These are phyloP conservation scores for Phanerochaete sordida DNA, from an alignment of 768 basidiomycete species.

Conservation along the genomic window DNA sequence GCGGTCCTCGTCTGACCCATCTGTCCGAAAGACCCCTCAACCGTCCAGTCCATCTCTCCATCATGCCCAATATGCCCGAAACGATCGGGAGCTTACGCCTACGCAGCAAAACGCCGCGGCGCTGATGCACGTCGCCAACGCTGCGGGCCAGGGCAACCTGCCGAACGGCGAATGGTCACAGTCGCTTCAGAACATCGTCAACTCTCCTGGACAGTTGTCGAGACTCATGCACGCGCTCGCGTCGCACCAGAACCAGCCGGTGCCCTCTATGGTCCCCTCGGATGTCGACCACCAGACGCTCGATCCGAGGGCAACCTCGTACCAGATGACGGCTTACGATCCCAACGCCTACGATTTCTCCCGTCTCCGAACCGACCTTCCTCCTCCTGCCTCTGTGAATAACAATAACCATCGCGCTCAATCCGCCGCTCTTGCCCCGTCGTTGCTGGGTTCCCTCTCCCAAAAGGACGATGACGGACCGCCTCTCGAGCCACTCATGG, in stretches of 20 bases:
- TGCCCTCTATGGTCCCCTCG: slow-evolving; percentile 5
- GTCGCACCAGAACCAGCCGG: slow-evolving; percentile 15
- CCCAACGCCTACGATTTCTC: slow-evolving; percentile 11
- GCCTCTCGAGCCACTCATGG: slow-evolving; percentile 28
- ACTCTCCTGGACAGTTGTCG: slow-evolving; percentile 53
- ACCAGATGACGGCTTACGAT: slow-evolving; percentile 13
- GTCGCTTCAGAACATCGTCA: slow-evolving; percentile 47
- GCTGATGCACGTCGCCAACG: neutral
- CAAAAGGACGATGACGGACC: slow-evolving; percentile 25
- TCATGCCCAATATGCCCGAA: neutral
- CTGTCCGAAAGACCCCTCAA: neutral
- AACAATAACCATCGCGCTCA: neutral
- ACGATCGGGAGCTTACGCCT: neutral
- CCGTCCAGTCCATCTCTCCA: neutral
- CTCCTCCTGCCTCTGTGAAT: slow-evolving; percentile 17
- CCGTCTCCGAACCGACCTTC: slow-evolving; percentile 15
- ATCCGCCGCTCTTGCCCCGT: slow-evolving; percentile 14
- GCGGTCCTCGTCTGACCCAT: neutral
- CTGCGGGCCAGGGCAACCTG: neutral
- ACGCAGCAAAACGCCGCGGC: neutral
- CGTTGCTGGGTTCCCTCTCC: slow-evolving; percentile 20
- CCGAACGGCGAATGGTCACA: slow-evolving; percentile 13
- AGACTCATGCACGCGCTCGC: slow-evolving; percentile 37
- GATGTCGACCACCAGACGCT: neutral
- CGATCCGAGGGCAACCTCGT: slow-evolving; percentile 2